These are phyloP conservation scores for Trichophyton rubrum DNA, from an alignment of 2,329 filamentous ascomycete species.

Conservation along the genomic window DNA sequence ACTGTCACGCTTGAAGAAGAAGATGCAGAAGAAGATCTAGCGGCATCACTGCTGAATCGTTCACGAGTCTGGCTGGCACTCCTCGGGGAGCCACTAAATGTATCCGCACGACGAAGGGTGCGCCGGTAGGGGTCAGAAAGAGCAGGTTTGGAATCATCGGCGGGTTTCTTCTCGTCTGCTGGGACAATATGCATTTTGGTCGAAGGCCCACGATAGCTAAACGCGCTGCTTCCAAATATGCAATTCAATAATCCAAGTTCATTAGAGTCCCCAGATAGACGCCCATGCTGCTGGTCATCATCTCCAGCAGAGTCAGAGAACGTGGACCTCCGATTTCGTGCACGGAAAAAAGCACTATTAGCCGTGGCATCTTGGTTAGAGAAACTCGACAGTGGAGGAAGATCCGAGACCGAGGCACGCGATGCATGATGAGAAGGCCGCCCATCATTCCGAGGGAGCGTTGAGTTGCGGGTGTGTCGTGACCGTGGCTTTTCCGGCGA, in stretches of 20 bases:
- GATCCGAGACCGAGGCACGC: constrained; percentile 18
- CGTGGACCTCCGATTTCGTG: constrained; percentile 35
- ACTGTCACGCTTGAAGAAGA: constrained; percentile 38
- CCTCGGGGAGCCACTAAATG: constrained; percentile 22
- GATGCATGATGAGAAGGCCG: constrained; percentile 23
- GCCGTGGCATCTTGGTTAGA: constrained; percentile 17
- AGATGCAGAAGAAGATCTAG: constrained; percentile 9
- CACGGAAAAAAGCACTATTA: constrained; percentile 30
- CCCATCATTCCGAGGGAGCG: constrained; percentile 24
- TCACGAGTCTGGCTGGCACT: constrained; percentile 15
- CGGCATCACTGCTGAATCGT: constrained; percentile 17
- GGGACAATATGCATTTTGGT: constrained; percentile 49
- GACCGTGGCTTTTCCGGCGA: constrained; percentile 19
- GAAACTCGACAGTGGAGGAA: constrained; percentile 12
- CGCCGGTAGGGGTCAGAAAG: constrained; percentile 21
- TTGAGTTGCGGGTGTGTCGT: constrained; percentile 27
- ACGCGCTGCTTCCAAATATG: constrained; percentile 48
- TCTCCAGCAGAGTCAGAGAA: constrained; percentile 25
- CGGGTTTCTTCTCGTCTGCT: constrained; percentile 25
- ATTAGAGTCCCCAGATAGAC: constrained; percentile 35
- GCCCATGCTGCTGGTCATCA: constrained; percentile 26
- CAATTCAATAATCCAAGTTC: constrained; percentile 44
- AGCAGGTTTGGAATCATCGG: constrained; percentile 14
- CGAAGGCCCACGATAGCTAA: constrained; percentile 46
- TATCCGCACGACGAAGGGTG: constrained; percentile 19